Evolutionary conservation across 768 basidiomycete species (phyloP).

Genomic region (Trametes maxima): DNA sequence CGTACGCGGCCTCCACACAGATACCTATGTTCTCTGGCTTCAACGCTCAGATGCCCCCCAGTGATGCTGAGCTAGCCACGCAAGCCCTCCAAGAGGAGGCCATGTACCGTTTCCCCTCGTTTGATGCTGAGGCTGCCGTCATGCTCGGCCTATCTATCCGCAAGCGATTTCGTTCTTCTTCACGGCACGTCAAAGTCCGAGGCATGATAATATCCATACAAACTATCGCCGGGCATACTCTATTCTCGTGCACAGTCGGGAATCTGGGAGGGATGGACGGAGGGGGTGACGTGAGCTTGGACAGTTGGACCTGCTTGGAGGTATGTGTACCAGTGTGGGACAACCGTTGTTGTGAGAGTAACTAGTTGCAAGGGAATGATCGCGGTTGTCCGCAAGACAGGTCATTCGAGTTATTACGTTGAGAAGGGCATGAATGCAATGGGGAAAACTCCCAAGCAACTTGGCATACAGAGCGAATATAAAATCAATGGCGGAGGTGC

Average conservation of each 20-base stretch:
- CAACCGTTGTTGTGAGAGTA: not conserved
- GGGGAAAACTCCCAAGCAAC: slow-evolving; percentile 74
- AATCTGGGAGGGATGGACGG: slow-evolving; percentile 70
- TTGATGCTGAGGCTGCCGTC: slow-evolving; percentile 77
- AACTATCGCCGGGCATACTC: slow-evolving; percentile 72
- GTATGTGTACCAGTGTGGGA: slow-evolving; percentile 28
- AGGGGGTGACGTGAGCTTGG: slow-evolving; percentile 74
- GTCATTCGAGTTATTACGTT: slow-evolving; percentile 84
- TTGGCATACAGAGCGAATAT: slow-evolving; percentile 67
- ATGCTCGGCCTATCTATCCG: slow-evolving; percentile 78
- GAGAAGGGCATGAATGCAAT: slow-evolving; percentile 86
- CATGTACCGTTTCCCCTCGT: slow-evolving; percentile 68
- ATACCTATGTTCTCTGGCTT: slow-evolving; percentile 62
- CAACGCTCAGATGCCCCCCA: slow-evolving; percentile 58
- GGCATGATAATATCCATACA: slow-evolving; percentile 83
- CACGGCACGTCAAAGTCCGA: slow-evolving; percentile 73
- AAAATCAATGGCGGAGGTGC: slow-evolving; percentile 77
- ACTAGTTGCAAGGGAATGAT: slow-evolving; percentile 54
- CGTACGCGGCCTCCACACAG: slow-evolving; percentile 20
- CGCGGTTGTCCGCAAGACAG: slow-evolving; percentile 74
- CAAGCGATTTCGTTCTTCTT: slow-evolving; percentile 78
- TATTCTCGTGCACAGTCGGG: slow-evolving; percentile 84
- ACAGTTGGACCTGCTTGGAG: slow-evolving; percentile 79
- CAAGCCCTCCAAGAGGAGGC: slow-evolving; percentile 73
- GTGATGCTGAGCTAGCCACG: slow-evolving; percentile 72